Evolutionary conservation across 306 rosid species (phyloP).

Genomic region (Prinsepia uniflora): DNA sequence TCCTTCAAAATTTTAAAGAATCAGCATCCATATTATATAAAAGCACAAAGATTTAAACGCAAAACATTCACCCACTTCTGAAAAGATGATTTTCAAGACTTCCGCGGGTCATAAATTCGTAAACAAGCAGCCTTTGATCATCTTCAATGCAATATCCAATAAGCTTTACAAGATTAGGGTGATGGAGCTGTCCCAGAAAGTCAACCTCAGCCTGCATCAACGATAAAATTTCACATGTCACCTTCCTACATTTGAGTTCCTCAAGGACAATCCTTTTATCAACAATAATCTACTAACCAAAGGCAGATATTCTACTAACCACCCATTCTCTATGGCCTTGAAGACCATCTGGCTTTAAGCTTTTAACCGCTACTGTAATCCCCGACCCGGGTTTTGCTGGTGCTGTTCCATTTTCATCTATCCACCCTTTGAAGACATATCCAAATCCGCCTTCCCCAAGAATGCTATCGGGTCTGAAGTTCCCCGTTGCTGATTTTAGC

Average conservation of each 20-base stretch:
- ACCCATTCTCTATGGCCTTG: slow-evolving; percentile 99
- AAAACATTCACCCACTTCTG: slow-evolving; percentile 60
- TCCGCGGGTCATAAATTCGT: slow-evolving; percentile 95
- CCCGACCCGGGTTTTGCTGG: slow-evolving; percentile 97
- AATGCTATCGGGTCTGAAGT: slow-evolving; percentile 97
- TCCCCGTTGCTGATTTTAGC: slow-evolving; percentile 88
- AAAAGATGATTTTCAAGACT: slow-evolving; percentile 97
- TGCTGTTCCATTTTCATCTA: slow-evolving; percentile 92
- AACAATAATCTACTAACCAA: slow-evolving; percentile 62
- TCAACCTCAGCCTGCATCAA: slow-evolving; percentile 89
- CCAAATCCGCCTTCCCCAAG: slow-evolving; percentile 99
- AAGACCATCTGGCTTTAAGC: slow-evolving; percentile 92
- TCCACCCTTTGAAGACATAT: slow-evolving; percentile 95
- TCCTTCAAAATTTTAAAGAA: slow-evolving; percentile 53
- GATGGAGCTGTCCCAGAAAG: slow-evolving; percentile 98
- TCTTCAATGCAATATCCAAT: slow-evolving; percentile 91
- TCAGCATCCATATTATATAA: slow-evolving; percentile 30
- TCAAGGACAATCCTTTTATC: slow-evolving; percentile 28
- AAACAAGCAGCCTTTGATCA: slow-evolving; percentile 86
- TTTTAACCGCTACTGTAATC: slow-evolving; percentile 87
- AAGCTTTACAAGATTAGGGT: slow-evolving; percentile 89
- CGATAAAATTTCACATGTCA: slow-evolving; percentile 24
- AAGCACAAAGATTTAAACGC: slow-evolving; percentile 9
- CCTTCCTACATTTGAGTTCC: slow-evolving; percentile 24
- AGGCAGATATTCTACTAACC: slow-evolving; percentile 87